phyloP scores from a whole-genome alignment of 352 stramenopile species.

The Blastocystis sp. region DNA sequence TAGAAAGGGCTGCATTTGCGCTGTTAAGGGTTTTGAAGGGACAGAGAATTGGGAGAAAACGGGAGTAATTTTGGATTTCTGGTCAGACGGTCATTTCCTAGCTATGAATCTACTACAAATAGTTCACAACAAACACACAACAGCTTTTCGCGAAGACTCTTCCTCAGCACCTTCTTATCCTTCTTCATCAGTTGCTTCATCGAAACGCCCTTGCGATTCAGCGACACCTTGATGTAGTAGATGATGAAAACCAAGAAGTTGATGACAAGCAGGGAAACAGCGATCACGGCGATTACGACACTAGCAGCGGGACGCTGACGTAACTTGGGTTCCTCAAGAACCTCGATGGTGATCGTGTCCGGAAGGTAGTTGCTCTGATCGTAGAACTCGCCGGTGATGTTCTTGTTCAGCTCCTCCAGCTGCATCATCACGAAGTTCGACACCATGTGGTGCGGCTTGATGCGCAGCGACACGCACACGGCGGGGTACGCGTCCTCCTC shows the following conservation, averaged over 20 bases:
- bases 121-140: background rate
- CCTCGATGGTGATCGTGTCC: background rate
- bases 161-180: background rate
- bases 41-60: slow-evolving; percentile 10
- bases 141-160: background rate
- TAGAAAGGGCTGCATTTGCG: slow-evolving; percentile 48
- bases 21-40: no score
- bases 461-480: background rate
- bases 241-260: background rate
- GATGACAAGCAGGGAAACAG: background rate
- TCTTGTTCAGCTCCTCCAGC: slow-evolving; percentile 33
- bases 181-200: background rate
- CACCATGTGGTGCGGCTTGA: slow-evolving; percentile 2
- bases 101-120: no score
- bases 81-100: background rate
- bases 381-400: slow-evolving; percentile 21
- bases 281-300: background rate
- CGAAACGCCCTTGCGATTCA: background rate
- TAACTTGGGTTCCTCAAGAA: background rate
- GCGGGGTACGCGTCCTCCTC: background rate
- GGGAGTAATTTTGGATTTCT: background rate
- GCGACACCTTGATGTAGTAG: background rate
- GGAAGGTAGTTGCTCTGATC: background rate
- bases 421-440: slow-evolving; percentile 40
- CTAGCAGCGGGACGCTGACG: slow-evolving; percentile 6